Evolutionary conservation across 257 asterid species (phyloP).

Genomic region (Capsicum chinense): DNA sequence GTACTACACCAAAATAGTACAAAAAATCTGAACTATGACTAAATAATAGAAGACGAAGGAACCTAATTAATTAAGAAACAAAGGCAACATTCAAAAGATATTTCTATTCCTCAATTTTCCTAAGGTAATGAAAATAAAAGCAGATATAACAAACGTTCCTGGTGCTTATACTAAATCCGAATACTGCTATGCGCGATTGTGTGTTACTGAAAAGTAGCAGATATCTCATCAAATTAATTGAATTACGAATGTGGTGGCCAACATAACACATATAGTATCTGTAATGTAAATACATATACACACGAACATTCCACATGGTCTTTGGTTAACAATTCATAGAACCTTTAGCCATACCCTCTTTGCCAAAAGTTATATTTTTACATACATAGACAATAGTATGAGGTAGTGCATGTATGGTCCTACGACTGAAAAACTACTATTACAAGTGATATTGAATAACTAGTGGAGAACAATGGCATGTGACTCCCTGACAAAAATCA

Average conservation of each 20-base stretch:
- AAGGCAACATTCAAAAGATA: not conserved
- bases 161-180: not conserved
- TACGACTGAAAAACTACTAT: not conserved
- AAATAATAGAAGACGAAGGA: not conserved
- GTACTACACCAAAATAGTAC: not conserved
- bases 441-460: not conserved
- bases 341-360: not conserved
- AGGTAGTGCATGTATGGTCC: not conserved
- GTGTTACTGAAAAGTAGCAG: too few relatives aligned
- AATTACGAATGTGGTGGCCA: too few relatives aligned
- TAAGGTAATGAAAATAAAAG: not conserved
- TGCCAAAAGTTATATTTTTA: not conserved
- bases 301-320: too few relatives aligned
- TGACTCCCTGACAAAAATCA: constrained; percentile 23
- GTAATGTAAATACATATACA: too few relatives aligned
- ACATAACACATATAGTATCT: not conserved
- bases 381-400: not conserved
- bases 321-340: too few relatives aligned
- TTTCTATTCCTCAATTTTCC: not conserved
- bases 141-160: not conserved
- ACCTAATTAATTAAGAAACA: not conserved
- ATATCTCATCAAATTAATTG: too few relatives aligned
- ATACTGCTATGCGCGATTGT: too few relatives aligned
- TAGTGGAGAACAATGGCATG: constrained; percentile 4
- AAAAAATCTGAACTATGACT: not conserved